Evolutionary conservation across 768 basidiomycete genomes (phyloP).

Genomic region (Auricularia heimuer): DNA sequence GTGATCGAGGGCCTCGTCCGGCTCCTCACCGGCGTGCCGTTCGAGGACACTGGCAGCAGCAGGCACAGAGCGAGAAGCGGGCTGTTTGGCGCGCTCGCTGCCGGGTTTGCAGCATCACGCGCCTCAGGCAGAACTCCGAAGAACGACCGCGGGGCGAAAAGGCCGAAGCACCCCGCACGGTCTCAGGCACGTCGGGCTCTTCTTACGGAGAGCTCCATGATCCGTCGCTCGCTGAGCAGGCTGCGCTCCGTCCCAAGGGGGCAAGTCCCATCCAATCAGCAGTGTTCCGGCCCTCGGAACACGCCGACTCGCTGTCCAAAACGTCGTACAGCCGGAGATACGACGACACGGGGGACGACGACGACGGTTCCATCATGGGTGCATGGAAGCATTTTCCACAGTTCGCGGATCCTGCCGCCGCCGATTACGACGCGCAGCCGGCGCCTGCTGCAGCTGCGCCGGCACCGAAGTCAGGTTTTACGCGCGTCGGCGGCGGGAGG

Average conservation of each 20-base stretch:
- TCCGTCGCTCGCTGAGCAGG: conserved; percentile 2
- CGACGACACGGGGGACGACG: conserved; percentile 72
- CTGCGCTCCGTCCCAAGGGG: not conserved
- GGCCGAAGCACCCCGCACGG: not conserved
- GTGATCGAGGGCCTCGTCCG: conserved; percentile 75
- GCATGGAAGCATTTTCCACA: conserved; percentile 75
- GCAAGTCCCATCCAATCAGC: not conserved
- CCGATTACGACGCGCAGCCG: not conserved
- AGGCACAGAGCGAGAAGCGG: conserved; percentile 74
- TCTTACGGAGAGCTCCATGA: not conserved
- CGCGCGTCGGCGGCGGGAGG: conserved; percentile 77
- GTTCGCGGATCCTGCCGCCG: conserved; percentile 7
- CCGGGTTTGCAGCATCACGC: not conserved
- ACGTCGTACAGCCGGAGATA: conserved; percentile 12
- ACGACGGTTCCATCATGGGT: conserved; percentile 77
- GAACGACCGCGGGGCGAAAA: not conserved
- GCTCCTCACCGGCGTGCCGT: conserved; percentile 64
- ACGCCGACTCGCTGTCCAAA: conserved; percentile 15
- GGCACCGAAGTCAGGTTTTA: conserved; percentile 52
- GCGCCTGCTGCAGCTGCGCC: conserved; percentile 11
- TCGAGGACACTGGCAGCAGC: conserved; percentile 43
- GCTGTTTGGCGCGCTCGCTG: conserved; percentile 62
- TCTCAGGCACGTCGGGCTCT: conserved; percentile 13
- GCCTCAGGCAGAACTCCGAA: conserved; percentile 3
- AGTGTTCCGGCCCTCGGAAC: conserved; percentile 7